Conservation (phyloP, 441 rosid genomes). For the Kokia cookei region DNA sequence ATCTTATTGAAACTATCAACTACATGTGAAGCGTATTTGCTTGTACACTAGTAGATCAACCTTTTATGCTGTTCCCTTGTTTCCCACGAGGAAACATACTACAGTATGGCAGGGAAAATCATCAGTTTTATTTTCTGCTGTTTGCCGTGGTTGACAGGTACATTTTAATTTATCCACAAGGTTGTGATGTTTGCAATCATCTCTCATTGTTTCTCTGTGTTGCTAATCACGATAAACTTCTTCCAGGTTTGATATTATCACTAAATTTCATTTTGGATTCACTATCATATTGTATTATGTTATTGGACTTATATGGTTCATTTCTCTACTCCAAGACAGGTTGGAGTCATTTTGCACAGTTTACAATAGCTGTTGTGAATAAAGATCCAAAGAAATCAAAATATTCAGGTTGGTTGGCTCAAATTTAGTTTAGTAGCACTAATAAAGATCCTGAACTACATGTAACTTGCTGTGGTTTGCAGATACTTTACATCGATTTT, state of each 20-base stretch:
- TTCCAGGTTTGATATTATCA: slow-evolving; percentile 61
- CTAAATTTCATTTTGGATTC: background rate
- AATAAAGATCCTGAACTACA: slow-evolving; percentile 5
- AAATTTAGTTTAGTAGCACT: slow-evolving; percentile 3
- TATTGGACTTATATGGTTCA: slow-evolving; percentile 7
- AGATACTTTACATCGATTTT: slow-evolving; percentile 93
- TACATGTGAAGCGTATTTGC: background rate
- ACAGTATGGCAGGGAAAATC: background rate
- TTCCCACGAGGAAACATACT: background rate
- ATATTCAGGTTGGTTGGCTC: slow-evolving; percentile 66
- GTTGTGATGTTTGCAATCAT: slow-evolving; percentile 96
- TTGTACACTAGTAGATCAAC: background rate
- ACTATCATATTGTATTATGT: background rate
- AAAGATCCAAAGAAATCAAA: slow-evolving; percentile 84
- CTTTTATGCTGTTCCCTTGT: background rate
- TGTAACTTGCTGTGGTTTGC: slow-evolving; percentile 23
- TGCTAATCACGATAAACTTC: slow-evolving; percentile 91
- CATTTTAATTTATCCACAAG: slow-evolving; percentile 94
- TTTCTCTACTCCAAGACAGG: slow-evolving; percentile 39
- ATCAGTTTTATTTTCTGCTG: background rate
- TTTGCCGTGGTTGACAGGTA: slow-evolving; percentile 54
- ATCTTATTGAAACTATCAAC: background rate
- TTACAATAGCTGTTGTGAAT: slow-evolving; percentile 93
- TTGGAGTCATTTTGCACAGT: slow-evolving; percentile 99
- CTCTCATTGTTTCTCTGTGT: slow-evolving; percentile 97